Percentiles rank a stretch among this genome's conserved stretches.
These are phyloP conservation scores for Candida bentonensis DNA, from an alignment of 805 yeast species.

Conservation along the genomic window DNA sequence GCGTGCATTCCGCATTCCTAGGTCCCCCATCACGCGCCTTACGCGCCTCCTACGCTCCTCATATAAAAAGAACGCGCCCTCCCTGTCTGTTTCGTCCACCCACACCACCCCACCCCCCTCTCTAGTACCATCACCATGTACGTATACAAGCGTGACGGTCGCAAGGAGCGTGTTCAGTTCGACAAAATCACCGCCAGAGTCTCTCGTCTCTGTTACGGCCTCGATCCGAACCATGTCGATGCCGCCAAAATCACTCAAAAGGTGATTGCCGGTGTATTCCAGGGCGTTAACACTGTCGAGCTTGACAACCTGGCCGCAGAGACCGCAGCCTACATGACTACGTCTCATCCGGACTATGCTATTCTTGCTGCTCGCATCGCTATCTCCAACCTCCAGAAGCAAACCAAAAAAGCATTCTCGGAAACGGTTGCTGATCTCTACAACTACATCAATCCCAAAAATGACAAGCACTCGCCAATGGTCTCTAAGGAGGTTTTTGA, in stretches of 20 bases:
- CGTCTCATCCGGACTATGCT: conserved; percentile 96
- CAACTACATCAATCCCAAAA: conserved; percentile 69
- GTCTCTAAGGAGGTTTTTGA: conserved; percentile 52
- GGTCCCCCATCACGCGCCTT: conserved; percentile 1
- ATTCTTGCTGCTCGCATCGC: conserved; percentile 92
- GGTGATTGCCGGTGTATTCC: conserved; percentile 90
- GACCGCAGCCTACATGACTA: conserved; percentile 95
- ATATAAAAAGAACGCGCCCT: background rate
- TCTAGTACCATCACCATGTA: conserved; percentile 34
- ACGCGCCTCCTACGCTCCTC: background rate
- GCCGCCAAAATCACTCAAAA: conserved; percentile 93
- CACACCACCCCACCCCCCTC: background rate
- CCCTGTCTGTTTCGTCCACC: conserved; percentile 2
- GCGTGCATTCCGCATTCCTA: conserved; percentile 1
- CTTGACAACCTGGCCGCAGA: conserved; percentile 80
- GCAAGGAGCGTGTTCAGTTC: conserved; percentile 84
- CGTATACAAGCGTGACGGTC: conserved; percentile 87
- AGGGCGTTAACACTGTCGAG: conserved; percentile 91
- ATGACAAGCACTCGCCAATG: conserved; percentile 53
- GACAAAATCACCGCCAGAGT: conserved; percentile 95
- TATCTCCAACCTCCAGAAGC: conserved; percentile 85
- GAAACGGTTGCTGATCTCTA: conserved; percentile 62
- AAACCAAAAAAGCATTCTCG: conserved; percentile 76
- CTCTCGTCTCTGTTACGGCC: conserved; percentile 85
- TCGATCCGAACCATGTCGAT: conserved; percentile 83